Conservation (phyloP, 441 rosid species). For the Erodium moschatum region DNA sequence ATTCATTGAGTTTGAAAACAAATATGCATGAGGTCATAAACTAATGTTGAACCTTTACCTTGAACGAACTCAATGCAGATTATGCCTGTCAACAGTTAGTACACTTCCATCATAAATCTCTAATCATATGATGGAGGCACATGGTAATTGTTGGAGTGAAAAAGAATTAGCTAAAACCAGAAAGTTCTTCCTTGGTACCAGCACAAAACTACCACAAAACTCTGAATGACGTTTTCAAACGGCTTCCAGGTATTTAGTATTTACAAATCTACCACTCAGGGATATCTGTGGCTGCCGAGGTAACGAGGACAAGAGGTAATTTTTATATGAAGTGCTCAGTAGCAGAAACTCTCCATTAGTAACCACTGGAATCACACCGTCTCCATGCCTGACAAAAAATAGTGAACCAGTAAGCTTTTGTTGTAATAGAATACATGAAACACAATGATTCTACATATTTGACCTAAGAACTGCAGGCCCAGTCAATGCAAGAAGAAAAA, state of each 20-base stretch:
- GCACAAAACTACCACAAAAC: slow-evolving; percentile 26
- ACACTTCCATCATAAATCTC: slow-evolving; percentile 62
- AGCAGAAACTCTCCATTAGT: slow-evolving; percentile 33
- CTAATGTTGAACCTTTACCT: slow-evolving; percentile 31
- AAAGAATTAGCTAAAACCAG: slow-evolving; percentile 20
- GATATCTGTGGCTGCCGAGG: slow-evolving; percentile 56
- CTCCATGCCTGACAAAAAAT: slow-evolving; percentile 33
- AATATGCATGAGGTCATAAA: slow-evolving; percentile 21
- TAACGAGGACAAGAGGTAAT: slow-evolving; percentile 39
- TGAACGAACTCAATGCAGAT: slow-evolving; percentile 57
- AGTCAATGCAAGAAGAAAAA: slow-evolving; percentile 28
- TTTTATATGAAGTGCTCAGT: slow-evolving; percentile 15
- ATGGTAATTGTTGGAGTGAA: slow-evolving; percentile 10
- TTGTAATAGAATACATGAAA: slow-evolving; percentile 27
- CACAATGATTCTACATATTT: slow-evolving; percentile 8
- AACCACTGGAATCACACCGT: slow-evolving; percentile 68
- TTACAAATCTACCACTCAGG: slow-evolving; percentile 45
- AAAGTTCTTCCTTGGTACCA: slow-evolving; percentile 57
- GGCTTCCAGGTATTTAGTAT: slow-evolving; percentile 39
- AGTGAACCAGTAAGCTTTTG: slow-evolving; percentile 51
- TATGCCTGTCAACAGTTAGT: slow-evolving; percentile 45
- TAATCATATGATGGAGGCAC: slow-evolving; percentile 47
- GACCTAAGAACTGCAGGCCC: slow-evolving; percentile 12
- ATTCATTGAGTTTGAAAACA: background rate
- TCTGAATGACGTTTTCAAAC: slow-evolving; percentile 57